Evolutionary conservation across 495 filamentous ascomycete species (phyloP).

Genomic region (Penicillium turbatum): DNA sequence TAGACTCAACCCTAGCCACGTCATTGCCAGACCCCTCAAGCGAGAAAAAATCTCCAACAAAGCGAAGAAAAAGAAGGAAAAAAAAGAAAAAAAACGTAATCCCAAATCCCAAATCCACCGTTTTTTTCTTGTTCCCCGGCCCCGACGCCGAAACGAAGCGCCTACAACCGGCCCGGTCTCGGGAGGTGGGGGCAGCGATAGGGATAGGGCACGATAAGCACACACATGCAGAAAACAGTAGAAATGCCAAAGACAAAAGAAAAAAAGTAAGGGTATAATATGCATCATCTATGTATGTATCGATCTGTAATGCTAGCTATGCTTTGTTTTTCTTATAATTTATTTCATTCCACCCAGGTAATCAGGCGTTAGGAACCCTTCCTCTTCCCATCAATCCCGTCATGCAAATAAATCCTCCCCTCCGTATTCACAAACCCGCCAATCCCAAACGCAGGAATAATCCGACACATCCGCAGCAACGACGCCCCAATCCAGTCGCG

Average conservation of each 20-base stretch:
- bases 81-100: not conserved
- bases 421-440: constrained; percentile 79
- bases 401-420: constrained; percentile 34
- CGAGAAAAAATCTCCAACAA: not conserved
- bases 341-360: not conserved
- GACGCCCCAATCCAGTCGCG: constrained; percentile 72
- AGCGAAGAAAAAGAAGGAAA: not conserved
- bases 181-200: constrained; percentile 9
- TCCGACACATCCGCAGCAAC: constrained; percentile 71
- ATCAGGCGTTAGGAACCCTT: constrained; percentile 9
- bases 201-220: constrained; percentile 8
- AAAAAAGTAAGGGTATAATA: constrained; percentile 28
- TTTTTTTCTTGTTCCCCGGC: not conserved
- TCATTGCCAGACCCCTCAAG: not conserved
- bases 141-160: not conserved
- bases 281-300: constrained; percentile 13
- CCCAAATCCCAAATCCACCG: not conserved
- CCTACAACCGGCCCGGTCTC: constrained; percentile 1
- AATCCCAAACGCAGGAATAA: constrained; percentile 85
- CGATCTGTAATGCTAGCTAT: not conserved
- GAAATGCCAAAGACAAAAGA: not conserved
- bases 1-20: not conserved
- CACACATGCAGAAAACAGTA: constrained; percentile 11
- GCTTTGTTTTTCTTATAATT: constrained; percentile 2
- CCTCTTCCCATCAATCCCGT: constrained; percentile 23